Conservation (phyloP, 371 early-diverging fungal genomes). For the Syncephalastrum sp. region DNA sequence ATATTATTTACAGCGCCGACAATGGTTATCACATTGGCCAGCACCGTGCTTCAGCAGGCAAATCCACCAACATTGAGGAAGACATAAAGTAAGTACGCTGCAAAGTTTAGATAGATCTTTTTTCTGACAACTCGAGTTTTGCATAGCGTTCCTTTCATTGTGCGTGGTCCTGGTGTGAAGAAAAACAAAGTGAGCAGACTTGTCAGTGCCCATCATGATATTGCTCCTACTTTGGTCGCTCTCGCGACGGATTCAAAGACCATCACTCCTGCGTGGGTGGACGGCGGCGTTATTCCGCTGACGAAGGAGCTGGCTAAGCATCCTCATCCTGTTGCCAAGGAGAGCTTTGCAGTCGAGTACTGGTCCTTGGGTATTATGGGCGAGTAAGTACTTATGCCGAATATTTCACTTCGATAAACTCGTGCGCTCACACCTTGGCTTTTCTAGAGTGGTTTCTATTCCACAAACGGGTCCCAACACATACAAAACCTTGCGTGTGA, state of each 20-base stretch:
- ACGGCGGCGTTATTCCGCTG: conserved; percentile 56
- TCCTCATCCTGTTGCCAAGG: conserved; percentile 43
- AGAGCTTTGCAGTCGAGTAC: conserved; percentile 63
- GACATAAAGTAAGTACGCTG: conserved; percentile 49
- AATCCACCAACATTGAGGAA: conserved; percentile 59
- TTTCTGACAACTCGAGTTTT: not conserved
- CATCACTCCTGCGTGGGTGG: conserved; percentile 44
- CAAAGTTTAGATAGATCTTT: not conserved
- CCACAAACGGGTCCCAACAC: conserved; percentile 30
- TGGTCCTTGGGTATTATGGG: conserved; percentile 41
- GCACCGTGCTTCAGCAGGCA: conserved; percentile 62
- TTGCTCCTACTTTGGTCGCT: conserved; percentile 62
- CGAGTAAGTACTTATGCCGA: conserved; percentile 18
- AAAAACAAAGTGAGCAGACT: conserved; percentile 42
- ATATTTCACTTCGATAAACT: not conserved
- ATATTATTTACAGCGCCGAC: conserved; percentile 64
- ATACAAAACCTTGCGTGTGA: conserved; percentile 62
- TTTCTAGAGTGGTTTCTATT: conserved; percentile 4
- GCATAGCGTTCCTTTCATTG: conserved; percentile 56
- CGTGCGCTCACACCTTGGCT: not conserved
- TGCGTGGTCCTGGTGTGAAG: conserved; percentile 61
- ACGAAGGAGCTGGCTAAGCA: conserved; percentile 35
- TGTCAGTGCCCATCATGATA: conserved; percentile 58
- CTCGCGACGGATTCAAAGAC: conserved; percentile 42
- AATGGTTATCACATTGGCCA: conserved; percentile 72